Conservation (phyloP, 2,329 filamentous ascomycete genomes). For the Rutstroemia sp. region DNA sequence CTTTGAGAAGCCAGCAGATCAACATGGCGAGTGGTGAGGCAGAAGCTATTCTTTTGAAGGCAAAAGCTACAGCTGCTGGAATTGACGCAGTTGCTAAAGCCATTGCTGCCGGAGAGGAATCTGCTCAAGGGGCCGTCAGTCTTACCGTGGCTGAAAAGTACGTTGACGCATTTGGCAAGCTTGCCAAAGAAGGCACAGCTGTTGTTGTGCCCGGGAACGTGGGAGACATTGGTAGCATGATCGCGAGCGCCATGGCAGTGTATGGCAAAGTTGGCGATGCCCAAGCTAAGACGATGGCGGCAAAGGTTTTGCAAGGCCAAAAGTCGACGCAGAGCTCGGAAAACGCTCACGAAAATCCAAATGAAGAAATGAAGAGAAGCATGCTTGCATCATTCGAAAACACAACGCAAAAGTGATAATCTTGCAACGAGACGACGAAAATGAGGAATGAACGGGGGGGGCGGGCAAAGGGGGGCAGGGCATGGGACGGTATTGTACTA, state of each 20-base stretch:
- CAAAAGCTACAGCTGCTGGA: slow-evolving; percentile 75
- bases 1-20: slow-evolving; percentile 81
- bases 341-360: slow-evolving; percentile 26
- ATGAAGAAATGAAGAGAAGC: slow-evolving; percentile 37
- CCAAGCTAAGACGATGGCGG: slow-evolving; percentile 62
- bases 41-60: slow-evolving; percentile 83
- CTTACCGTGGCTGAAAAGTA: slow-evolving; percentile 95
- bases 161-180: slow-evolving; percentile 84
- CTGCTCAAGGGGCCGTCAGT: slow-evolving; percentile 78
- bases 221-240: slow-evolving; percentile 93
- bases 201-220: slow-evolving; percentile 96
- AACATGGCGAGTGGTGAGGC: slow-evolving; percentile 90
- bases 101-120: slow-evolving; percentile 64
- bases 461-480: neutral
- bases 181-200: slow-evolving; percentile 92
- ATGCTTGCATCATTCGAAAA: slow-evolving; percentile 42
- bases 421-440: slow-evolving; percentile 2
- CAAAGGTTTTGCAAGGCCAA: slow-evolving; percentile 38
- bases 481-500: slow-evolving; percentile 5
- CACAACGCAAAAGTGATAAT: slow-evolving; percentile 26
- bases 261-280: slow-evolving; percentile 87
- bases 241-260: slow-evolving; percentile 88
- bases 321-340: slow-evolving; percentile 27
- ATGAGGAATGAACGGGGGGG: neutral
- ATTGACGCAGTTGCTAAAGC: slow-evolving; percentile 78